Evolutionary conservation across 495 filamentous ascomycete genomes (phyloP).

Genomic region (Penicillium manginii): DNA sequence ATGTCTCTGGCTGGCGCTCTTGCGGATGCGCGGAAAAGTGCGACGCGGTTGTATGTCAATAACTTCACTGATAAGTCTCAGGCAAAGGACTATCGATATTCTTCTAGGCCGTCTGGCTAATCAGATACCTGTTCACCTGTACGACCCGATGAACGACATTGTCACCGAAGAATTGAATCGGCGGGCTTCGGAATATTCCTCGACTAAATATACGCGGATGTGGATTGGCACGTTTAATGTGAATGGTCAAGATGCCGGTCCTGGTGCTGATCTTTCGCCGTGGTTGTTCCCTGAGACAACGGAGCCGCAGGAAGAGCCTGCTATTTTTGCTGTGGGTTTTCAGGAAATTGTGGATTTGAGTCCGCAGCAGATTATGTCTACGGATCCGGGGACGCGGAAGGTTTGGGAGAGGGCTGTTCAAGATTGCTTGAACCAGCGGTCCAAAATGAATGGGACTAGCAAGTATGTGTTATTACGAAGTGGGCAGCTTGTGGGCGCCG

Average conservation of each 20-base stretch:
- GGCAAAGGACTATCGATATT: slow-evolving; percentile 93
- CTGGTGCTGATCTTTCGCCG: slow-evolving; percentile 75
- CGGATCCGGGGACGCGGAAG: slow-evolving; percentile 82
- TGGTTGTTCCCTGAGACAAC: slow-evolving; percentile 76
- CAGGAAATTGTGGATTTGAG: slow-evolving; percentile 97
- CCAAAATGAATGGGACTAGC: slow-evolving; percentile 62
- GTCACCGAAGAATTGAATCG: slow-evolving; percentile 75
- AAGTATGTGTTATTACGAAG: slow-evolving; percentile 89
- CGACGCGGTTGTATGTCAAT: slow-evolving; percentile 91
- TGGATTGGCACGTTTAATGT: slow-evolving; percentile 94
- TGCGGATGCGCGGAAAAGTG: slow-evolving; percentile 92
- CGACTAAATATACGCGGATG: slow-evolving; percentile 57
- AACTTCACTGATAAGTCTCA: slow-evolving; percentile 93
- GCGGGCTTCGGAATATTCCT: slow-evolving; percentile 57
- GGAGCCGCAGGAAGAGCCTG: slow-evolving; percentile 35
- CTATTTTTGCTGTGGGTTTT: slow-evolving; percentile 84
- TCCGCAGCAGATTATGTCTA: slow-evolving; percentile 99
- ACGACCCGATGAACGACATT: slow-evolving; percentile 91
- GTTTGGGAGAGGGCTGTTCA: slow-evolving; percentile 85
- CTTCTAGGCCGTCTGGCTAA: slow-evolving; percentile 82
- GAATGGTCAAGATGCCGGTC: slow-evolving; percentile 78
- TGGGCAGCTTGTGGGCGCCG: slow-evolving; percentile 93
- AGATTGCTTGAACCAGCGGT: slow-evolving; percentile 70
- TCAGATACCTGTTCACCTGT: slow-evolving; percentile 81
- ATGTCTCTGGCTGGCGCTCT: slow-evolving; percentile 95